Percentiles rank a stretch among this genome's conserved stretches.
phyloP scores from a whole-genome alignment of 1,284 basidiomycete species.

The Mycosarcoma mackinlayi region DNA sequence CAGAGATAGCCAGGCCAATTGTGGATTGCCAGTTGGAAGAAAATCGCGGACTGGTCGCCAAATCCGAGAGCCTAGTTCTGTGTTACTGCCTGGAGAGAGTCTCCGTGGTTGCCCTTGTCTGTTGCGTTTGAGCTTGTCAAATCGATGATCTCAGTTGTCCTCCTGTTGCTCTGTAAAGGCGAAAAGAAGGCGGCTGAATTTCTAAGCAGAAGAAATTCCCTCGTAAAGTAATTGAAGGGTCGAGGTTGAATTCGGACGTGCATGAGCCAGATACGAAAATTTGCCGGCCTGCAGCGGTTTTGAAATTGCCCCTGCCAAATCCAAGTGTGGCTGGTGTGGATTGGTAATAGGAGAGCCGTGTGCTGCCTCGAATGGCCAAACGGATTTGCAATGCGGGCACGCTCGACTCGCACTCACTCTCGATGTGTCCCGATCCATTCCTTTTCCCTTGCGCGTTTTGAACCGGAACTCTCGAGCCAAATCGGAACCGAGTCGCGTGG shows the following conservation, averaged over 20 bases:
- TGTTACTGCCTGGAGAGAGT: conserved; percentile 3
- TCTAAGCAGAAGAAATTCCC: too few relatives aligned
- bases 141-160: conserved; percentile 19
- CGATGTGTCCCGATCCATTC: conserved; percentile 24
- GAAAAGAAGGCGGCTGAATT: conserved; percentile 17
- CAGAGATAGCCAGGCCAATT: conserved; percentile 13
- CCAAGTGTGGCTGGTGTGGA: conserved; percentile 1
- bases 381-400: conserved; percentile 17
- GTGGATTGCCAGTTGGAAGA: conserved; percentile 20
- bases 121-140: conserved; percentile 4
- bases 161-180: conserved; percentile 2
- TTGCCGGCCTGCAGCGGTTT: not conserved
- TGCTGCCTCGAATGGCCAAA: conserved; percentile 7
- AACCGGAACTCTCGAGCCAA: not conserved
- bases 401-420: conserved; percentile 10
- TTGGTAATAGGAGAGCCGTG: conserved; percentile 25
- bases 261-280: not conserved
- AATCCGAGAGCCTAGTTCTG: conserved; percentile 5
- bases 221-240: too few relatives aligned
- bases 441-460: not conserved
- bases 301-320: conserved; percentile 4
- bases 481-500: conserved; percentile 20
- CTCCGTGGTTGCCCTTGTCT: not conserved
- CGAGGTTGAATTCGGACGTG: conserved; percentile 1
- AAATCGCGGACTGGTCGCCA: conserved; percentile 29